Conservation (phyloP, 805 yeast genomes). For the Saccharomyces kudriavzevii region DNA sequence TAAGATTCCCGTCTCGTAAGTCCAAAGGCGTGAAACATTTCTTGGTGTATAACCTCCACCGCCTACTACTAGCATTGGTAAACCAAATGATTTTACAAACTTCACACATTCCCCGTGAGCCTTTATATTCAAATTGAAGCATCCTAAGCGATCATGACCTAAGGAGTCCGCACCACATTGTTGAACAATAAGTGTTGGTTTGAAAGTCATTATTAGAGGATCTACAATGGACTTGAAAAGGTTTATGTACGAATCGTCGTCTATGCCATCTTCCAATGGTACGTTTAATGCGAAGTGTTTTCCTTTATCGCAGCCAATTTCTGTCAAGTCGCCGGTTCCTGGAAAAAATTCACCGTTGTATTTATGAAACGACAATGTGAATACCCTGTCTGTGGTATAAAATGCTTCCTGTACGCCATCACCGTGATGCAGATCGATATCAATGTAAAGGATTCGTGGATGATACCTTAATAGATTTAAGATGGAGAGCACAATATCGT, state of each 20-base stretch:
- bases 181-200: slow-evolving; percentile 91
- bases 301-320: slow-evolving; percentile 77
- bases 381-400: slow-evolving; percentile 83
- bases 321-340: slow-evolving; percentile 83
- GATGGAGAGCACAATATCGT: slow-evolving; percentile 82
- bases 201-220: slow-evolving; percentile 78
- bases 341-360: slow-evolving; percentile 88
- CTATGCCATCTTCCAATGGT: slow-evolving; percentile 87
- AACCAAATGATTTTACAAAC: slow-evolving; percentile 73
- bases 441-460: slow-evolving; percentile 80
- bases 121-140: slow-evolving; percentile 84
- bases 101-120: slow-evolving; percentile 97
- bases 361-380: slow-evolving; percentile 86
- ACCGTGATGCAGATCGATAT: slow-evolving; percentile 88
- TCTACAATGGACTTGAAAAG: slow-evolving; percentile 67
- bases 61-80: slow-evolving; percentile 90
- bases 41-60: slow-evolving; percentile 99
- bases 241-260: slow-evolving; percentile 55
- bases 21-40: slow-evolving; percentile 93
- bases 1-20: slow-evolving; percentile 83
- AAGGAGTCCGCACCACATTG: slow-evolving; percentile 98
- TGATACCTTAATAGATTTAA: slow-evolving; percentile 71
- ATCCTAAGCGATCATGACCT: slow-evolving; percentile 91
- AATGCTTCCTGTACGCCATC: slow-evolving; percentile 95
- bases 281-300: slow-evolving; percentile 78